Base-by-base conservation (phyloP, 2,329 filamentous ascomycete species). In the Trichoderma arundinaceum region DNA sequence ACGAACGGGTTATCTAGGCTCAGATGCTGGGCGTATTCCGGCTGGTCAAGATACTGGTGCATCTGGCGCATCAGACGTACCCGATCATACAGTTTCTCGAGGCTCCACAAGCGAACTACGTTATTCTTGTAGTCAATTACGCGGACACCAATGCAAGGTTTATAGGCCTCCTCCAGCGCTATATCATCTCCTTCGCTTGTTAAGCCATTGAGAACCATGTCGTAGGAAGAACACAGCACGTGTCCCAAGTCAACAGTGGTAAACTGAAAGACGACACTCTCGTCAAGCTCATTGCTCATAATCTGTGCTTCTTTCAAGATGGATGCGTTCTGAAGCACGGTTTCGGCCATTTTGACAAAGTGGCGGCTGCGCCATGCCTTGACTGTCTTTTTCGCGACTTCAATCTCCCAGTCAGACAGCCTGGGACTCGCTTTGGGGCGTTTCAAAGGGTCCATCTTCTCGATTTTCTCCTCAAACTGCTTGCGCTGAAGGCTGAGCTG, bases 231-330 rank as follows among this genome's bases (percentile, higher is more conserved):
- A 71, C 91, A 94, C 70, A 96, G 85, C 22, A 88, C 89, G 73
- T 99, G 94, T 1, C 95, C 95, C 68, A 90, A 82, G 72, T 97
- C 94, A 38, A 98, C 88, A 64, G 97, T 89, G 12, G 92, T 90
- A 75, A 98, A 99, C 76, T 99, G 95, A 76, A 99, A 98, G 19
- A 94, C 90, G 8, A 97, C 91, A 69, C 88, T 88, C 76, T 97
- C 95, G 71, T 95, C 92, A 81, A 99, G 91, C 72, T 96, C 92
- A 72, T 97, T 94, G 80, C 94, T 96, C 92, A 99, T 95, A 67
- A 99, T 90, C 74, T 99, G 95, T 1, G 95, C 95, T 78, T 99
- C 95, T 76, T 99, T 99, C 66, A 99, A 78, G 33, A 89, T 87
- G 7, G 92, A 88, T 2, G 94, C 94, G 75, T 96, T 90, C 74